Conservation (phyloP, 129 eudicot species). For the Pseudognaphalium luteoalbum region DNA sequence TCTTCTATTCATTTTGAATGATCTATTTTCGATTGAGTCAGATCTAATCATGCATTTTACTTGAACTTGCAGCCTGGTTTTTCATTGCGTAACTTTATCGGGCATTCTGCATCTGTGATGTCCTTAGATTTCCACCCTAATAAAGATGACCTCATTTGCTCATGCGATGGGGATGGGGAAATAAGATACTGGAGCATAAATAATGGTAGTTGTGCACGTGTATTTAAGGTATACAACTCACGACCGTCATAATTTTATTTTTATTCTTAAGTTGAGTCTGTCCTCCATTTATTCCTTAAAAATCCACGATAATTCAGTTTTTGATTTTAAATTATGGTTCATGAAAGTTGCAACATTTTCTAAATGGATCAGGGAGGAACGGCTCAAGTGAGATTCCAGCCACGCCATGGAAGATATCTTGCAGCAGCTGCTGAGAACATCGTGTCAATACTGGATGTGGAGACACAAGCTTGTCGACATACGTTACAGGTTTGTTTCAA, state of each 20-base stretch:
- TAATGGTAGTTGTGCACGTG: conserved; percentile 72
- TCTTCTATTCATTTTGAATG: neutral
- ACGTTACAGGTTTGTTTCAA: conserved; percentile 53
- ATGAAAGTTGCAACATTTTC: neutral
- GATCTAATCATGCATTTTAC: neutral
- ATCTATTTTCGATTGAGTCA: neutral
- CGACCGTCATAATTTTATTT: neutral
- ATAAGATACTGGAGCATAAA: conserved; percentile 88
- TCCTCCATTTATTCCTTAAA: neutral
- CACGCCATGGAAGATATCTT: conserved; percentile 84
- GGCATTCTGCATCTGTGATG: conserved; percentile 90
- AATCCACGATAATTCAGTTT: neutral
- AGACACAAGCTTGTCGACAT: conserved; percentile 72
- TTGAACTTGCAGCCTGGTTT: conserved; percentile 60
- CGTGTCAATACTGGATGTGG: conserved; percentile 84
- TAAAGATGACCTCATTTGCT: conserved; percentile 88
- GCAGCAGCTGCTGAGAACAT: conserved; percentile 96
- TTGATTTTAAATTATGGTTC: too few species aligned
- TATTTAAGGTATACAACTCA: conserved; percentile 65
- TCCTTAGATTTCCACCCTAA: conserved; percentile 92
- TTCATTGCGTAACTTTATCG: conserved; percentile 83
- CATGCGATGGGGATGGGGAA: conserved; percentile 98
- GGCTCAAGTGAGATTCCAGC: conserved; percentile 85
- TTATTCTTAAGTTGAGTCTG: neutral
- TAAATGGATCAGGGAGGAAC: conserved; percentile 62